phyloP scores from a whole-genome alignment of 192 early-diverging fungal species.

The Kappamyces sp. region DNA sequence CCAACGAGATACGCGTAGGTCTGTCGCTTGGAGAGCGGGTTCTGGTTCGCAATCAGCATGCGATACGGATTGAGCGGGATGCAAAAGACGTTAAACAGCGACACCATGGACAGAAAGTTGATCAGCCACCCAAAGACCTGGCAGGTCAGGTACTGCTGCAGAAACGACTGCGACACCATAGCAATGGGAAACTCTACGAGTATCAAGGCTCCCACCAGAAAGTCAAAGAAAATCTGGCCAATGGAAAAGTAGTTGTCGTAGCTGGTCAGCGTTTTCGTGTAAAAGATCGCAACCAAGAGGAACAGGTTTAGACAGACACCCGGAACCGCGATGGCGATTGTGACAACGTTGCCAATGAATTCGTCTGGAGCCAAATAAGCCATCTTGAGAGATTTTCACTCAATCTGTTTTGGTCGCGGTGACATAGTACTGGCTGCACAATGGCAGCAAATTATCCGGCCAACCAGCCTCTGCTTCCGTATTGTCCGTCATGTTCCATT shows the following conservation, averaged over 20 bases:
- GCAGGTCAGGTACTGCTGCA: constrained; percentile 3
- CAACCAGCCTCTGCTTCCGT: too few species aligned
- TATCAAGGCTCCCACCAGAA: not conserved
- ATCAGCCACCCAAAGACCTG: constrained; percentile 12
- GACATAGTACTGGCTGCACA: too few species aligned
- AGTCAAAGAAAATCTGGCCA: constrained; percentile 12
- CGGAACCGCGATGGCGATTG: too few species aligned
- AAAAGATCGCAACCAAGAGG: not conserved
- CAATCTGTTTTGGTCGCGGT: too few species aligned
- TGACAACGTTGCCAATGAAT: too few species aligned
- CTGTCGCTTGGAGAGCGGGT: not conserved
- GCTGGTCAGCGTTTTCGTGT: constrained; percentile 4
- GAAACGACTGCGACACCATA: not conserved
- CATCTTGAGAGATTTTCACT: too few species aligned
- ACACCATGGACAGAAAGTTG: constrained; percentile 7
- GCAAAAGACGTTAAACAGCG: constrained; percentile 8
- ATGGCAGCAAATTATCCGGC: too few species aligned
- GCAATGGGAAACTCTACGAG: constrained; percentile 5
- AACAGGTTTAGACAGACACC: not conserved
- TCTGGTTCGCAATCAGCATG: not conserved
- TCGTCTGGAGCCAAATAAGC: too few species aligned
- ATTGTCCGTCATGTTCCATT: too few species aligned
- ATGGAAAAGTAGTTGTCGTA: constrained; percentile 13
- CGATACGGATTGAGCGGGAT: constrained; percentile 7
- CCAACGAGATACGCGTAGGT: too few species aligned